These are phyloP conservation scores for Phytomonas sp. DNA, from an alignment of 208 protist species.

Conservation along the genomic window DNA sequence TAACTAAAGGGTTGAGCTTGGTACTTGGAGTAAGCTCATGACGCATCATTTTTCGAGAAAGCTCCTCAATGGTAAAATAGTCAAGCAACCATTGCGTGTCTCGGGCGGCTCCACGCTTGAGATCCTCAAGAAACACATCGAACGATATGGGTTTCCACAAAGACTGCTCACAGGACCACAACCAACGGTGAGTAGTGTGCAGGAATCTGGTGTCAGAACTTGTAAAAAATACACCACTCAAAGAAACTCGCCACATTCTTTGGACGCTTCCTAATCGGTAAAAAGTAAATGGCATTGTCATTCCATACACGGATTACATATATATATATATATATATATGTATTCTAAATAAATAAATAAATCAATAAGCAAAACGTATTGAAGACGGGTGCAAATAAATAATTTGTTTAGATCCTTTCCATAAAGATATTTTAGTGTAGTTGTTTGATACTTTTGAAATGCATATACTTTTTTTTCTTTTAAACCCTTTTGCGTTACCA, in stretches of 20 bases:
- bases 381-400: neutral
- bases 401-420: neutral
- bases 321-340: neutral
- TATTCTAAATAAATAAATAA: neutral
- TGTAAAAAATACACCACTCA: neutral
- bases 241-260: neutral
- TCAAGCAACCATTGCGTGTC: neutral
- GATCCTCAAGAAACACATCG: neutral
- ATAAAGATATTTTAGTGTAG: neutral
- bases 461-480: neutral
- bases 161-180: conserved; percentile 8
- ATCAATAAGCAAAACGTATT: neutral
- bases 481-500: neutral
- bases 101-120: neutral
- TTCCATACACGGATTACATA: neutral
- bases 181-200: neutral
- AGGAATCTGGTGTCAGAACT: neutral
- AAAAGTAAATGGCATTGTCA: neutral
- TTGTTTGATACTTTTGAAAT: neutral
- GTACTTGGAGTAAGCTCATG: neutral
- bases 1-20: neutral
- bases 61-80: neutral
- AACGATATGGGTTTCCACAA: neutral
- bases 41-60: neutral
- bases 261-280: neutral